Base-by-base conservation (phyloP, 345 rosid species). In the Boechera stricta region DNA sequence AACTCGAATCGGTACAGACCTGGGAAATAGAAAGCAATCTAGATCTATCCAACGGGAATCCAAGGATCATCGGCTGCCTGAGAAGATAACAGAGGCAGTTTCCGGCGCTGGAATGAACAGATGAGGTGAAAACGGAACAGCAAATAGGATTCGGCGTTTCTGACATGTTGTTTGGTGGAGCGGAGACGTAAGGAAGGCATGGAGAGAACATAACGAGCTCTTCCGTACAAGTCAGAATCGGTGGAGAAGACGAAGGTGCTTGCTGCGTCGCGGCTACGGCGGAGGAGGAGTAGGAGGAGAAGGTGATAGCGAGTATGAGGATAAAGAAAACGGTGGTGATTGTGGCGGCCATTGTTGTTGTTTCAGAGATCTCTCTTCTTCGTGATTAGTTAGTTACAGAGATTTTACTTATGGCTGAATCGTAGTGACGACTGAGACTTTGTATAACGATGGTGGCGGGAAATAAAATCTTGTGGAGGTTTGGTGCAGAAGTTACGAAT, bases 1-100 rank as follows among this genome's bases (percentile, higher is more conserved):
- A 76, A 2, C 49, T 72, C 1, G 4, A 24, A 11, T 68, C 62
- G n/a, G 52, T 35, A 56, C 98, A 94, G 66, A 80, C 69, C 31
- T 82, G 74, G 7, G 94, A 77, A 55, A 94, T 83, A 7, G 90
- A 87, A 77, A 72, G 36, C 54, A 91, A 48, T 77, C 88, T 84
- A 36, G 90, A 76, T 75, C 74, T 39, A 79, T 91, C 88, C 79
- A 91, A 71, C 12, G 96, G 94, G 80, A 94, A 94, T 36, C 97
- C 93, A 54, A 91, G 86, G 79, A 90, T 81, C 62, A 63, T 71
- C 57, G 96, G 91, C 81, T 86, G 81, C 64, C 74, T 86, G 78
- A 87, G 63, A 21, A 89, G 87, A 86, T 87, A 89, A 61, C 94
- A 90, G 88, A 87, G 86, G 76, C 97, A 94, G 80, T 69, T 72